Percentiles rank a stretch among this genome's conserved stretches.
Evolutionary conservation across 768 basidiomycete species (phyloP).

Genomic region (Lentinula detonsa): DNA sequence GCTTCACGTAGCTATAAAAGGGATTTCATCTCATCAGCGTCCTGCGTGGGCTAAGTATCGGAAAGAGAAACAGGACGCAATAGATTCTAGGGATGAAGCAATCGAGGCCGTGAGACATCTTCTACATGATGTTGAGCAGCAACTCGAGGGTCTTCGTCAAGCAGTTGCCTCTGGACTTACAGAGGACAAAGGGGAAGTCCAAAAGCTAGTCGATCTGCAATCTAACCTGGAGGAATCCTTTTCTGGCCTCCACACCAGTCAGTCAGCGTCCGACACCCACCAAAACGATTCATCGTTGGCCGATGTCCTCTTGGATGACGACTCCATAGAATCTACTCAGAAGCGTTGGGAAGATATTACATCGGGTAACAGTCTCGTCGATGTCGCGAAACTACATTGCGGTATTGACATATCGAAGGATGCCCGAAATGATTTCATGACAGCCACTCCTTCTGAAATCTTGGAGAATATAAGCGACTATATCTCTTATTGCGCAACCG

Average conservation of each 20-base stretch:
- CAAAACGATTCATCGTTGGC: not conserved
- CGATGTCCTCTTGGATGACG: slow-evolving; percentile 23
- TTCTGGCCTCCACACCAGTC: slow-evolving; percentile 10
- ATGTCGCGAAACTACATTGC: slow-evolving; percentile 90
- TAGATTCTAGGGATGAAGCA: slow-evolving; percentile 56
- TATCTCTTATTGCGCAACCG: slow-evolving; percentile 78
- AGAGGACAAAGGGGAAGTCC: slow-evolving; percentile 36
- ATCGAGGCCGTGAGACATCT: slow-evolving; percentile 47
- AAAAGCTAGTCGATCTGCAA: slow-evolving; percentile 30
- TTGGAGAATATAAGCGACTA: slow-evolving; percentile 63
- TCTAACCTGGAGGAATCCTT: slow-evolving; percentile 36
- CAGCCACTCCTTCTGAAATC: slow-evolving; percentile 57
- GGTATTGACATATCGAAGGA: slow-evolving; percentile 74
- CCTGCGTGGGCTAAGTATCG: slow-evolving; percentile 88
- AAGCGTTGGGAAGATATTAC: slow-evolving; percentile 93
- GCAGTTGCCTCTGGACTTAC: slow-evolving; percentile 31
- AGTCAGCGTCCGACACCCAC: not conserved
- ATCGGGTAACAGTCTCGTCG: slow-evolving; percentile 84
- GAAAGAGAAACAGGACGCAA: slow-evolving; percentile 56
- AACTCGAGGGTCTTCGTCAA: slow-evolving; percentile 27
- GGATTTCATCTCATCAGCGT: slow-evolving; percentile 92
- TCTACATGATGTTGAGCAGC: slow-evolving; percentile 36
- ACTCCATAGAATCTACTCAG: slow-evolving; percentile 28
- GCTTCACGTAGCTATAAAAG: slow-evolving; percentile 88
- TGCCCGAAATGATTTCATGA: slow-evolving; percentile 73